Percentiles rank a stretch among this genome's conserved stretches.
These are phyloP conservation scores for Senna siamea DNA, from an alignment of 306 rosid genomes.

Conservation along the genomic window DNA sequence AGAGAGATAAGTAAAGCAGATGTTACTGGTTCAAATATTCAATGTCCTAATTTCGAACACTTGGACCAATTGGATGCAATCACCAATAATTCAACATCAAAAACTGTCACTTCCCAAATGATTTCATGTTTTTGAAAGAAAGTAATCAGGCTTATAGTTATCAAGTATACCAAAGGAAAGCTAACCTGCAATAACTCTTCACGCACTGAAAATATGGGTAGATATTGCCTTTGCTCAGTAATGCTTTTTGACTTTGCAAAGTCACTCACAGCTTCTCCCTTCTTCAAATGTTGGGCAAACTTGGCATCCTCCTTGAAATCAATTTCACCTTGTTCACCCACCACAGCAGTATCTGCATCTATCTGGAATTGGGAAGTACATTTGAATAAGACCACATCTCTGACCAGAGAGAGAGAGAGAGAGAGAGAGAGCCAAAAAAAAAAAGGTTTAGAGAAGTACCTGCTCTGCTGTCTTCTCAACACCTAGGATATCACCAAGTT, in stretches of 20 bases:
- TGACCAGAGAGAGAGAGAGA: constrained; percentile 28
- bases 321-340: constrained; percentile 93
- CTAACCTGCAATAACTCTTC: constrained; percentile 92
- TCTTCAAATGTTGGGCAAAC: constrained; percentile 94
- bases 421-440: constrained; percentile 30
- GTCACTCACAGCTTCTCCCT: constrained; percentile 95
- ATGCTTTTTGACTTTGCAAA: constrained; percentile 89
- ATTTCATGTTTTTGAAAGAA: constrained; percentile 23
- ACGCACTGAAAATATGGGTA: constrained; percentile 92
- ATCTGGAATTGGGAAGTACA: constrained; percentile 52
- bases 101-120: constrained; percentile 6
- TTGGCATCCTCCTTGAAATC: constrained; percentile 97
- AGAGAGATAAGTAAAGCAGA: constrained; percentile 2
- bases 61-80: constrained; percentile 16
- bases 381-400: constrained; percentile 24
- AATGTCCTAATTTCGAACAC: constrained; percentile 28
- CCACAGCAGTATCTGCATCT: constrained; percentile 94
- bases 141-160: constrained; percentile 7
- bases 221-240: constrained; percentile 91
- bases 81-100: neutral
- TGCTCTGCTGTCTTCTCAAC: constrained; percentile 95
- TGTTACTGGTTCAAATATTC: neutral
- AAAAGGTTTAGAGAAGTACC: constrained; percentile 52
- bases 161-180: constrained; percentile 24
- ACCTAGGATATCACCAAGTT: constrained; percentile 94